Evolutionary conservation across 352 stramenopile genomes (phyloP).

Genomic region (Pythium oligandrum): DNA sequence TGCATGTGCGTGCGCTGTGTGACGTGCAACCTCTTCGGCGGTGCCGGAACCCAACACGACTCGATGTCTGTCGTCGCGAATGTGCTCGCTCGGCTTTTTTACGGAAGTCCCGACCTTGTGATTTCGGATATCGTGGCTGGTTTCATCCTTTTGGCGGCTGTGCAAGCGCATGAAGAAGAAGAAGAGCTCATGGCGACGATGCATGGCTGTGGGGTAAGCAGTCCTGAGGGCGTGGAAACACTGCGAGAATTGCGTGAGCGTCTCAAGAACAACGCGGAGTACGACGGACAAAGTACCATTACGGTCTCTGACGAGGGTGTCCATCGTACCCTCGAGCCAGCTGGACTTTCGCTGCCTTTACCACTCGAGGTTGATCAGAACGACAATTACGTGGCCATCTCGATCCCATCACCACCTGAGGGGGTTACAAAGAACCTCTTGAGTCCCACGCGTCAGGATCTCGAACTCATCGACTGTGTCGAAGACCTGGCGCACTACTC

Average conservation of each 20-base stretch:
- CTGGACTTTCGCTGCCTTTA: slow-evolving; percentile 2
- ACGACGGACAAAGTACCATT: slow-evolving; percentile 14
- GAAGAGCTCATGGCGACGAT: slow-evolving; percentile 21
- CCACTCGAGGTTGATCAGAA: neutral
- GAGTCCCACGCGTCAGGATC: slow-evolving; percentile 27
- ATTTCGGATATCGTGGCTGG: slow-evolving; percentile 86
- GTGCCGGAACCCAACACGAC: slow-evolving; percentile 76
- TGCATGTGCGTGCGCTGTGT: slow-evolving; percentile 80
- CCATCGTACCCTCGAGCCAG: neutral
- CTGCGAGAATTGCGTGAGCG: slow-evolving; percentile 45
- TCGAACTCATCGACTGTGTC: slow-evolving; percentile 40
- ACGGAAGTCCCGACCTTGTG: slow-evolving; percentile 81
- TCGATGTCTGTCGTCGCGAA: slow-evolving; percentile 86
- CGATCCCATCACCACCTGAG: slow-evolving; percentile 27
- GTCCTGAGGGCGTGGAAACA: slow-evolving; percentile 30
- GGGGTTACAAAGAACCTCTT: slow-evolving; percentile 7
- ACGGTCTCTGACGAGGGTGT: slow-evolving; percentile 1
- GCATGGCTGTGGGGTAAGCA: neutral
- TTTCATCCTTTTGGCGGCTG: slow-evolving; percentile 74
- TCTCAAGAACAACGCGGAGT: slow-evolving; percentile 18
- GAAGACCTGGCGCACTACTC: slow-evolving; percentile 77
- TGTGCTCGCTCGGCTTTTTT: slow-evolving; percentile 81
- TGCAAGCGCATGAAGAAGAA: slow-evolving; percentile 75
- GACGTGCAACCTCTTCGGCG: slow-evolving; percentile 85
- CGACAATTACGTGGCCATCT: slow-evolving; percentile 43